These are phyloP conservation scores for Trichoderma sp. DNA, from an alignment of 2,329 filamentous ascomycete species.

Conservation along the genomic window DNA sequence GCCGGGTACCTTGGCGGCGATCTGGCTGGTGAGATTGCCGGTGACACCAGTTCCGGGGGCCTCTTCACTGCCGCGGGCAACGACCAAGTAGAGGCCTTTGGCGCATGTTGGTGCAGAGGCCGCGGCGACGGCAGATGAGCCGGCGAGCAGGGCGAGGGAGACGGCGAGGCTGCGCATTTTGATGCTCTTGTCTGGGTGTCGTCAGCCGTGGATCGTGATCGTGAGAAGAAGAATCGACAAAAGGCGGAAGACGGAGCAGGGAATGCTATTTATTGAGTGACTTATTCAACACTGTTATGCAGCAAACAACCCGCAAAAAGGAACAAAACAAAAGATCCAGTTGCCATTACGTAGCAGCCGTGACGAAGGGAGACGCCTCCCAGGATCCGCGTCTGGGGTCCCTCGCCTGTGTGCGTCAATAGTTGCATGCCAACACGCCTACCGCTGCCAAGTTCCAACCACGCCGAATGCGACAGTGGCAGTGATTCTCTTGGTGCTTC, in stretches of 20 bases:
- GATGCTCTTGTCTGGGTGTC: background rate
- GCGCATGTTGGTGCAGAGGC: conserved; percentile 35
- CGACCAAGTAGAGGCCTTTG: conserved; percentile 44
- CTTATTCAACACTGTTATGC: background rate
- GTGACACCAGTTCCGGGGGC: conserved; percentile 38
- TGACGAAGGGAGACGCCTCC: conserved; percentile 11
- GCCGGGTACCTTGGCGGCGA: conserved; percentile 38
- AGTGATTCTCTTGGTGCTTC: background rate
- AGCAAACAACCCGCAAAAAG: background rate
- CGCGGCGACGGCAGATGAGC: conserved; percentile 15
- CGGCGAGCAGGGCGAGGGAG: conserved; percentile 23
- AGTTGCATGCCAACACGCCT: background rate
- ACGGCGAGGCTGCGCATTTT: conserved; percentile 23
- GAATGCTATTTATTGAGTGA: background rate
- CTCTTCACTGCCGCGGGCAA: conserved; percentile 44
- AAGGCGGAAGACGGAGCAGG: background rate
- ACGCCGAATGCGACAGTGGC: background rate
- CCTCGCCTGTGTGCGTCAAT: conserved; percentile 8
- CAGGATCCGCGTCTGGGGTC: conserved; percentile 15
- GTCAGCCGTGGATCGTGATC: background rate
- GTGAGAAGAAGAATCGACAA: background rate
- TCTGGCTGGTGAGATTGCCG: conserved; percentile 37
- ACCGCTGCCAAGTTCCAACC: background rate
- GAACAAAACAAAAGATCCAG: background rate
- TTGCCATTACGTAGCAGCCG: conserved; percentile 22